Evolutionary conservation across 768 basidiomycete genomes (phyloP), one percentile per base, ranked within the genome.

Genomic region (Panus rudis): DNA sequence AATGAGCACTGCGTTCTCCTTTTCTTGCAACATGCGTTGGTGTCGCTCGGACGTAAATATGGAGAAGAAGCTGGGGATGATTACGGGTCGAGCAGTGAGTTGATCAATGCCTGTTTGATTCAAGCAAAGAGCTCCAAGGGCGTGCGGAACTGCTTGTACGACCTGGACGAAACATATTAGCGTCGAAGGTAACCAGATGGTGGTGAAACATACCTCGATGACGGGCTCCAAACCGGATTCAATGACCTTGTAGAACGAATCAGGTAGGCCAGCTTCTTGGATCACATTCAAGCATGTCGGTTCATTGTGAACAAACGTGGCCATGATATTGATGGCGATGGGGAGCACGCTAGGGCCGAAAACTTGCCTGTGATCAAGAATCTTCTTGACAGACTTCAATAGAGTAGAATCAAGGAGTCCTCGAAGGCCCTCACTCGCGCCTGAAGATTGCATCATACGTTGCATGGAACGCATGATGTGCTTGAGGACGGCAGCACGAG

Each of bases 221-320:
- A 87, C 79, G 5, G 90, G 79, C 50, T 94, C 92, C 31, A 94
- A 72, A 3, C 84, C 88, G 26, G 71, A 68, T 64, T 94, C 91
- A 33, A 99, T 78, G 3, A 85, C 77, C 44, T 76, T 74, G 64
- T 92, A 98, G 55, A 99, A 91, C 0, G 80, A 75, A 54, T 92
- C 87, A 1, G 96, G 96, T 3, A 99, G 63, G 4, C 84, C 80
- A 21, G 81, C 76, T 62, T 99, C 96, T 63, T 99, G 96, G 17
- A 99, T 85, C 42, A 94, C 83, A 2, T 79, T 69, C 44, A 99
- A 67, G 13, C 91, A 96, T 0, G 93, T 97, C 6, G 96, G 96
- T 61, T 99, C 96, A 51, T 98, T 99, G 69, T 99, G 94, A 7
- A 98, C 82, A 63, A 97, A 97, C 0, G 92, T 92, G 12, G 92